Evolutionary conservation across 2,329 filamentous ascomycete species (phyloP).

Genomic region (Paraphoma sp.): DNA sequence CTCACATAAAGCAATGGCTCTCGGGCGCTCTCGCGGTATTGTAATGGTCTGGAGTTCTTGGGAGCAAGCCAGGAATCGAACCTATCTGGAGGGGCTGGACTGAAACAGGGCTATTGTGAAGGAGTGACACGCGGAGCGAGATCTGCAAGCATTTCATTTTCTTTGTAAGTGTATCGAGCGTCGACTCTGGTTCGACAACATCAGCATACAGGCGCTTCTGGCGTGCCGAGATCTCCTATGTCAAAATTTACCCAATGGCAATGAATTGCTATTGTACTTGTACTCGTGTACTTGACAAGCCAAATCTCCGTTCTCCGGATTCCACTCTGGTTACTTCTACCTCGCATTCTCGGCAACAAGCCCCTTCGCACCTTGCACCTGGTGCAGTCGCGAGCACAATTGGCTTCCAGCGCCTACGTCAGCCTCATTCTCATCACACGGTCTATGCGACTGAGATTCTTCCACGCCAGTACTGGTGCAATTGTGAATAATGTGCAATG

Average conservation of each 20-base stretch:
- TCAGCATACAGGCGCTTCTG: conserved; percentile 6
- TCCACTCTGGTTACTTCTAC: neutral
- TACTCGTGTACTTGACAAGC: conserved; percentile 16
- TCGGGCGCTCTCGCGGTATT: too few species aligned
- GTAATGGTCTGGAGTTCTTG: too few species aligned
- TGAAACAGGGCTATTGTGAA: neutral
- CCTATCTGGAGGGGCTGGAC: too few species aligned
- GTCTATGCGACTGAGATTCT: too few species aligned
- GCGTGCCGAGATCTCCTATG: conserved; percentile 5
- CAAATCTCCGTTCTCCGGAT: conserved; percentile 16
- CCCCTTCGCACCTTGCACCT: too few species aligned
- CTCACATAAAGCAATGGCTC: too few species aligned
- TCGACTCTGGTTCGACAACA: conserved; percentile 1
- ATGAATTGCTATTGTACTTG: conserved; percentile 16
- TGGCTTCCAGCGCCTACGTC: too few species aligned
- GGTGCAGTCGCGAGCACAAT: too few species aligned
- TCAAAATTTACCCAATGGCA: conserved; percentile 15
- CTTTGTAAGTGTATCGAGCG: conserved; percentile 8
- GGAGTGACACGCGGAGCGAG: neutral
- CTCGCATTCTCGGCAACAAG: neutral
- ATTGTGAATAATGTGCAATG: too few species aligned
- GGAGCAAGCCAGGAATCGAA: too few species aligned
- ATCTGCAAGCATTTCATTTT: conserved; percentile 1
- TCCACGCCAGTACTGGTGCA: too few species aligned
- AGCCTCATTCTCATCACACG: too few species aligned